phyloP scores from a whole-genome alignment of 2,329 filamentous ascomycete species.

The Alternaria sp. region DNA sequence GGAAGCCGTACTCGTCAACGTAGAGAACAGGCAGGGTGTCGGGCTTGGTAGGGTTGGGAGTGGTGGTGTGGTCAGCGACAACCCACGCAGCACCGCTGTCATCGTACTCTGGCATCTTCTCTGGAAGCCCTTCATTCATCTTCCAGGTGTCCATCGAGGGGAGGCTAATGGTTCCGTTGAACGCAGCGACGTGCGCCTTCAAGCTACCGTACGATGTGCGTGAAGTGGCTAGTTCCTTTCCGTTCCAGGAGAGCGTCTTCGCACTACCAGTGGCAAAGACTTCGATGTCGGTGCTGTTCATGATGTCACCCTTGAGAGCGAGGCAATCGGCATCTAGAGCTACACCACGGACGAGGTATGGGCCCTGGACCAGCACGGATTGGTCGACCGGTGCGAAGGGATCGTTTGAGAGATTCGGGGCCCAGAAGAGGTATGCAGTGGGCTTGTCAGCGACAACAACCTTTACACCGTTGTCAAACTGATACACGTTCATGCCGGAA shows the following conservation, averaged over 20 bases:
- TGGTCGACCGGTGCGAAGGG: constrained; percentile 49
- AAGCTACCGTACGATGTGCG: constrained; percentile 48
- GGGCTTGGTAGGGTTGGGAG: constrained; percentile 48
- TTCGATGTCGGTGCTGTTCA: constrained; percentile 45
- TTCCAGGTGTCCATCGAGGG: constrained; percentile 57
- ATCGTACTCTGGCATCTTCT: constrained; percentile 54
- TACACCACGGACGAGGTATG: constrained; percentile 49
- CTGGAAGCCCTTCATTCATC: constrained; percentile 57
- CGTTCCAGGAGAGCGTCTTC: constrained; percentile 48
- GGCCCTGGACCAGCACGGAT: constrained; percentile 50
- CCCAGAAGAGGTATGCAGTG: constrained; percentile 49
- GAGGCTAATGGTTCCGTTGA: constrained; percentile 40
- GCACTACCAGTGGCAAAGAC: constrained; percentile 42
- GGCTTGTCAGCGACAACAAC: constrained; percentile 48
- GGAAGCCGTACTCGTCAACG: constrained; percentile 52
- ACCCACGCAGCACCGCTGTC: constrained; percentile 54
- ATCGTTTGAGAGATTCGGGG: constrained; percentile 47
- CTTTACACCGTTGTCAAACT: constrained; percentile 47
- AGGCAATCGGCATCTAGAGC: constrained; percentile 30
- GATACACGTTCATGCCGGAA: constrained; percentile 41
- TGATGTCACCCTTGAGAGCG: constrained; percentile 45
- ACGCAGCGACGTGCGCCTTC: constrained; percentile 35
- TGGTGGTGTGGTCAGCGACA: constrained; percentile 45
- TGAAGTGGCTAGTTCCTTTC: constrained; percentile 35
- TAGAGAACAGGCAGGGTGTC: constrained; percentile 50